Evolutionary conservation across 805 yeast genomes (phyloP), one percentile per base, ranked within the genome.

Genomic region (Starmerella sirachaensis): DNA sequence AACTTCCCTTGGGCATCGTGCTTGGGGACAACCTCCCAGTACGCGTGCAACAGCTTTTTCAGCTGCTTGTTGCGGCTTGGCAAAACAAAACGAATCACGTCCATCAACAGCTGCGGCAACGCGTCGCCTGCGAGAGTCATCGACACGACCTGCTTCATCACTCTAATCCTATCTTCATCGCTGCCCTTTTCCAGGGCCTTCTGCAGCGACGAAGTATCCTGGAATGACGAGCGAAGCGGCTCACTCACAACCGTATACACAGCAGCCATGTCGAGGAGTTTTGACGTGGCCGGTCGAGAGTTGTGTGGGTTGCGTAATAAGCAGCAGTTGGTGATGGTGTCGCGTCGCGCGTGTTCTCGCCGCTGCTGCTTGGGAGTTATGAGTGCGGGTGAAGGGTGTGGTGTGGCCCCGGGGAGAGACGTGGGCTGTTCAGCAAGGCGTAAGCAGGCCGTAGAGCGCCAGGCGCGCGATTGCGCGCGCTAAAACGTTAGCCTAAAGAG

Each of bases 1-100:
- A 93, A 72, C 59, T 83, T 84, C 4, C 97, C 97, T 37, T 79
- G 79, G 25, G 69, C 66, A 51, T 84, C 93, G 48, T 79, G 66
- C 62, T 93, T 93, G 39, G 94, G 93, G 57, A 94, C 93, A 40
- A 88, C 83, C 61, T 91, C 99, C 97, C 97, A 91, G 66, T 91
- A 91, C 54, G 84, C 82, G 55, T 88, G 91, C 47, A 93, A 67
- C 56, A 91, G 68, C 61, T 86, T 91, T 69, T 91, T 91, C 61
- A 93, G 73, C 53, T 77, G 81, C 62, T 91, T 93, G 62, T 78
- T 75, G 54, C 70, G 81, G 13, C 94, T 82, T 12, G 99, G 98
- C 96, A 91, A 85, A 41, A 93, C 88, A 55, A 83, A 93, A 55
- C 98, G 77, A 54, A 91, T 88, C 50, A 91, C 82, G 58, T 86